Conservation (phyloP, 1,284 basidiomycete species). For the Ganoderma meredithae region DNA sequence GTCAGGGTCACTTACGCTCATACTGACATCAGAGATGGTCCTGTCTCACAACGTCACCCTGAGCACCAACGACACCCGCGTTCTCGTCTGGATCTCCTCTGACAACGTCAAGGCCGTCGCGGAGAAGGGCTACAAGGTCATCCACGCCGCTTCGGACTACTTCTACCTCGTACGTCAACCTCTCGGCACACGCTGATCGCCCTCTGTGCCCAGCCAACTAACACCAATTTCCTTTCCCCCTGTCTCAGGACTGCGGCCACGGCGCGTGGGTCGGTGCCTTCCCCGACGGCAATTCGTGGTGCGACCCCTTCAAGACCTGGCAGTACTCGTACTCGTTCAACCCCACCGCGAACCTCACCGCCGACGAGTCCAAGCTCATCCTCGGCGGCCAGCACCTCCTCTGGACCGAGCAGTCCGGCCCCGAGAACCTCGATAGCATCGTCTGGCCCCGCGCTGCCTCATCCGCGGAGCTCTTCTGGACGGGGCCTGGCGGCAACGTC, state of each 20-base stretch:
- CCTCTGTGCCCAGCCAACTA: neutral
- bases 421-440: conserved; percentile 74
- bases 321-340: conserved; percentile 79
- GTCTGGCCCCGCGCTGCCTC: conserved; percentile 85
- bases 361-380: conserved; percentile 58
- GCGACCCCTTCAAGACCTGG: conserved; percentile 84
- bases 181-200: neutral
- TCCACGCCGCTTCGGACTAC: conserved; percentile 64
- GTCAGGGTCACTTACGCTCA: neutral
- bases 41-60: conserved; percentile 70
- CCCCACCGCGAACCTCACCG: conserved; percentile 65
- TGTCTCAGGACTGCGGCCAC: conserved; percentile 75
- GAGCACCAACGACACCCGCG: conserved; percentile 65
- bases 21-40: conserved; percentile 65
- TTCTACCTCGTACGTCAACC: conserved; percentile 60
- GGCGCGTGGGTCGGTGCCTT: conserved; percentile 80
- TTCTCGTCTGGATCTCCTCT: conserved; percentile 71
- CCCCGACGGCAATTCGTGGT: conserved; percentile 61
- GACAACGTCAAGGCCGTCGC: conserved; percentile 53
- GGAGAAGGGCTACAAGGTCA: conserved; percentile 54
- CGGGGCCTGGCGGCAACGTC: conserved; percentile 63
- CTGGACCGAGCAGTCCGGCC: conserved; percentile 82
- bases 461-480: conserved; percentile 87
- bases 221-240: too few species aligned
- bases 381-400: conserved; percentile 79